phyloP scores from a whole-genome alignment of 108 stramenopile genomes.

The Pinguiococcus pyrenoidosus region DNA sequence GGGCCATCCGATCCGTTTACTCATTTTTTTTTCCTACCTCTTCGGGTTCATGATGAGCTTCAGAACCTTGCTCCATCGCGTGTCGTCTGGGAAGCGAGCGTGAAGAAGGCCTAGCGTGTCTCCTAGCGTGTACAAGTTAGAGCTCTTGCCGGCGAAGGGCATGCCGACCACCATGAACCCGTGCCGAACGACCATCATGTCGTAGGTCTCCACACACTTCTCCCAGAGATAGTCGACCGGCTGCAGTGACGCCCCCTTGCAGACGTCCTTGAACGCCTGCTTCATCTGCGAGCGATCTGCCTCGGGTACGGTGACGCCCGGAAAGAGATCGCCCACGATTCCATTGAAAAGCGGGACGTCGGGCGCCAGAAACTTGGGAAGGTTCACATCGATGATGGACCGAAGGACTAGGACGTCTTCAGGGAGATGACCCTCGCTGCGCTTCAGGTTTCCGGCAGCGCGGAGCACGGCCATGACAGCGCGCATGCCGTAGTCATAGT shows the following conservation, averaged over 20 bases:
- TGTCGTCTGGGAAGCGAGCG: conserved; percentile 30
- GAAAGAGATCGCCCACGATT: conserved; percentile 48
- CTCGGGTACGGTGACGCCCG: conserved; percentile 38
- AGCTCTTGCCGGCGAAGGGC: conserved; percentile 49
- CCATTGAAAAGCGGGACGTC: conserved; percentile 57
- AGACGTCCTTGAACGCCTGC: conserved; percentile 32
- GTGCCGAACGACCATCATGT: conserved; percentile 63
- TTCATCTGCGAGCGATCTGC: conserved; percentile 40
- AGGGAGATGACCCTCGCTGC: conserved; percentile 38
- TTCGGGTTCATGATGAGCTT: conserved; percentile 52
- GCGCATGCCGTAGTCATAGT: conserved; percentile 60
- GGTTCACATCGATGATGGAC: conserved; percentile 55
- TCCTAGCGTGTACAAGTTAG: conserved; percentile 38
- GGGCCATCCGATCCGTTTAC: too few relatives aligned
- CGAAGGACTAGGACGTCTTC: conserved; percentile 45
- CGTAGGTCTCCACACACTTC: conserved; percentile 48
- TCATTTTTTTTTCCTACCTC: too few relatives aligned
- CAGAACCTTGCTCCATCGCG: conserved; percentile 41
- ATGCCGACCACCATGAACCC: conserved; percentile 59
- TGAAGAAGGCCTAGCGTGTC: conserved; percentile 18
- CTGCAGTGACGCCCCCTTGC: conserved; percentile 29
- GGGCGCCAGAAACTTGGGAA: conserved; percentile 50
- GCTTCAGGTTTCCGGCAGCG: conserved; percentile 52
- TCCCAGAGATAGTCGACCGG: conserved; percentile 45
- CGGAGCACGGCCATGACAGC: conserved; percentile 54